Evolutionary conservation across 768 basidiomycete genomes (phyloP).

Genomic region (Pisolithus marmoratus): DNA sequence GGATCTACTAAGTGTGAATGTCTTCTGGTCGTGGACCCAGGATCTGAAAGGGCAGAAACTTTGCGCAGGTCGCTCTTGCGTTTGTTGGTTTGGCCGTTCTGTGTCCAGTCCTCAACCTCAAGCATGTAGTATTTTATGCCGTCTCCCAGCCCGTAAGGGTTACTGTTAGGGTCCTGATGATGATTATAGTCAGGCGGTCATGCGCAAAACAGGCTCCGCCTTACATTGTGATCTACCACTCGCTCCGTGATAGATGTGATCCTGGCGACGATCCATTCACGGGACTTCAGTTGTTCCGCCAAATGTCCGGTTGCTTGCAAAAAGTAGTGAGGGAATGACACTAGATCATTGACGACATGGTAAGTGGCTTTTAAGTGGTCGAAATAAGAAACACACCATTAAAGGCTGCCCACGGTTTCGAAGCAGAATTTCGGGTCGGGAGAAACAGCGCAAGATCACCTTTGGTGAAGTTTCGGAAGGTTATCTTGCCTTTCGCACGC

Average conservation of each 20-base stretch:
- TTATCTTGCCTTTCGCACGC: constrained; percentile 93
- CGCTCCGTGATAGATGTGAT: constrained; percentile 86
- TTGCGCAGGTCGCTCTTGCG: constrained; percentile 52
- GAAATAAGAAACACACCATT: constrained; percentile 57
- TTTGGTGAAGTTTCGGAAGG: constrained; percentile 91
- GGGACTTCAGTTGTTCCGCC: constrained; percentile 81
- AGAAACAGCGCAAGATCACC: constrained; percentile 95
- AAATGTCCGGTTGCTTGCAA: constrained; percentile 81
- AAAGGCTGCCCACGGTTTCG: constrained; percentile 97
- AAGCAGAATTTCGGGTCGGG: constrained; percentile 89
- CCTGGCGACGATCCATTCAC: constrained; percentile 94
- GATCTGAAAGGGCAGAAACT: constrained; percentile 31
- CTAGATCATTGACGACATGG: constrained; percentile 33
- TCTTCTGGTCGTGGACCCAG: constrained; percentile 35
- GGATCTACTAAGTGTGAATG: constrained; percentile 7
- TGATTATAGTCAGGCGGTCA: constrained; percentile 1
- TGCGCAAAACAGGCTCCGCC: not conserved
- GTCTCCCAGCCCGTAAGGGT: constrained; percentile 84
- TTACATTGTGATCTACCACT: constrained; percentile 73
- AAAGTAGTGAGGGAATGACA: constrained; percentile 97
- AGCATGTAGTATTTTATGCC: constrained; percentile 93
- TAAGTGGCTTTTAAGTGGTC: no score
- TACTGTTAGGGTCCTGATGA: constrained; percentile 68
- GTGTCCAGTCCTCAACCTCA: constrained; percentile 91
- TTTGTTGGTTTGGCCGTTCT: constrained; percentile 57